Evolutionary conservation across 495 filamentous ascomycete species (phyloP), one percentile per base, ranked within the genome.

Genomic region (Lineolata rhizophorae): DNA sequence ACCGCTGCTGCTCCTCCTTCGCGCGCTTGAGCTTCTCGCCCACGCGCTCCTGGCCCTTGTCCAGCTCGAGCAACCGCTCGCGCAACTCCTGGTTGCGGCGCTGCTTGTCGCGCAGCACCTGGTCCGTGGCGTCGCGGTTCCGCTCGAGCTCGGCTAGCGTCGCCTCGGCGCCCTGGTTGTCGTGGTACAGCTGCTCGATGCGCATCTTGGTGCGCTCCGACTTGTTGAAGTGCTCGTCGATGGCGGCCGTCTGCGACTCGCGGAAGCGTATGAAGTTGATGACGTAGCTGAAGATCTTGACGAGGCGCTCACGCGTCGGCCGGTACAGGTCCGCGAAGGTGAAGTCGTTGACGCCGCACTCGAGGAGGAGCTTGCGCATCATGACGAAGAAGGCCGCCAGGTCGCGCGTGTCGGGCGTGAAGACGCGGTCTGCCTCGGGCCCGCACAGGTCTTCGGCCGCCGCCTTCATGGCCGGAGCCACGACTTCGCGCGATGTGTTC

Each of bases 191-290:
- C n/a, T 70, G 61, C 53, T 93, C 82, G 45, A 95, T 91, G 38
- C 71, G 69, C 33, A 70, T 55, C 53, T 91, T 92, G 0, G 76
- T 81, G 36, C 62, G 66, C 49, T 95, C 82, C 12, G 77, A 64
- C 42, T 77, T 79, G 58, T 90, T 82, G 57, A 82, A 85, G 51
- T 95, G 79, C 47, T 84, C 74, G 41, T 87, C 80, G 29, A 94
- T 92, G 2, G 81, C 65, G 10, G 58, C 53, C 4, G 76, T 79
- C 54, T 92, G 83, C 34, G 71, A 78, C 55, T 92, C 84, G 38
- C 90, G 77, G 55, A 94, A 97, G 30, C 87, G 68, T 31, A 93
- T 82, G 53, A 97, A 97, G 54, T 97, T 97, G 54, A 97, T 95
- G 32, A 95, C 61, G 47, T 93, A 94, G 18, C 76, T 85, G 45